Conservation (phyloP, 306 rosid genomes). For the Biancaea sappan region DNA sequence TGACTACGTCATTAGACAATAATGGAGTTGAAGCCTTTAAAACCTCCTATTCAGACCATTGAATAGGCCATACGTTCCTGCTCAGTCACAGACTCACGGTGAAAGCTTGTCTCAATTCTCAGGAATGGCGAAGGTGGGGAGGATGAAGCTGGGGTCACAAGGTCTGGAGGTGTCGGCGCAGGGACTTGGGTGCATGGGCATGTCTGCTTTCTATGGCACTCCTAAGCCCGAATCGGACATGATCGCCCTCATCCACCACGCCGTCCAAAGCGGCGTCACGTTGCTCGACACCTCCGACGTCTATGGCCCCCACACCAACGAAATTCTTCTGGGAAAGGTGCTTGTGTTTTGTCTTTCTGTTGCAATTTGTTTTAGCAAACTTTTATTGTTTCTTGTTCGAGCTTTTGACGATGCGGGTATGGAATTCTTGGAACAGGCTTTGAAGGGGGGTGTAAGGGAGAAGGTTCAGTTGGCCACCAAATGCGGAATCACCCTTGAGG, state of each 20-base stretch:
- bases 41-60: no score
- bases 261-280: constrained; percentile 58
- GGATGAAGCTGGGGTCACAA: constrained; percentile 53
- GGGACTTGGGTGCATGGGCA: constrained; percentile 72
- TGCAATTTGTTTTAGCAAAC: no score
- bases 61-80: no score
- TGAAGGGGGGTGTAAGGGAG: constrained; percentile 47
- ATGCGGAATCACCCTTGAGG: constrained; percentile 33
- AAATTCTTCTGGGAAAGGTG: constrained; percentile 52
- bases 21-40: no score
- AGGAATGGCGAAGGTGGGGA: constrained; percentile 33
- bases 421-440: constrained; percentile 33
- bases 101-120: background rate
- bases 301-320: constrained; percentile 61
- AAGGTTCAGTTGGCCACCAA: constrained; percentile 69
- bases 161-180: constrained; percentile 59
- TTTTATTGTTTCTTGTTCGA: background rate
- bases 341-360: no score
- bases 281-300: constrained; percentile 68
- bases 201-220: constrained; percentile 70
- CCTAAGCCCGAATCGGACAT: constrained; percentile 68
- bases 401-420: background rate
- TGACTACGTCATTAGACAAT: no score
- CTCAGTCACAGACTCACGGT: background rate
- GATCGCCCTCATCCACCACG: constrained; percentile 68